Evolutionary conservation across 495 filamentous ascomycete species (phyloP).

Genomic region (Talaromyces nanjingensis): DNA sequence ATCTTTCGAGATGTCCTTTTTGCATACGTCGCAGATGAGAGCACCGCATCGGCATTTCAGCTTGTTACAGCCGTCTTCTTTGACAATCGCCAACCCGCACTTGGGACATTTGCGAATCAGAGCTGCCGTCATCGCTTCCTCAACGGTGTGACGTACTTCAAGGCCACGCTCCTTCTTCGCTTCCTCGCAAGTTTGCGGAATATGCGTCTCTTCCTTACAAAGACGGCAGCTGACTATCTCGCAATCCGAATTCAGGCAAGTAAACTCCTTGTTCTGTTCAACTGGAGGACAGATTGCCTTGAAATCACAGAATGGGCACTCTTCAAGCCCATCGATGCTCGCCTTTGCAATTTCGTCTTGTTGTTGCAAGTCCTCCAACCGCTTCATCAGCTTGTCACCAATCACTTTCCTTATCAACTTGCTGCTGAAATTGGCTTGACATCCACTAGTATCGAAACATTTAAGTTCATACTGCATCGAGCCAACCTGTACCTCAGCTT

Average conservation of each 20-base stretch:
- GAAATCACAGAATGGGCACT: slow-evolving; percentile 79
- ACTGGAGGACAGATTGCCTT: slow-evolving; percentile 63
- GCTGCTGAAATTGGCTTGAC: slow-evolving; percentile 41
- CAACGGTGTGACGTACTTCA: slow-evolving; percentile 57
- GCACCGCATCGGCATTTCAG: slow-evolving; percentile 62
- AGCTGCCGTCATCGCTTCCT: slow-evolving; percentile 79
- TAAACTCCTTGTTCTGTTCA: slow-evolving; percentile 68
- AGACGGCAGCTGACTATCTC: slow-evolving; percentile 62
- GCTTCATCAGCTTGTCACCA: slow-evolving; percentile 45
- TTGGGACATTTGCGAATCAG: slow-evolving; percentile 56
- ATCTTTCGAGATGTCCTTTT: slow-evolving; percentile 30
- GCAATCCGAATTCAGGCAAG: slow-evolving; percentile 62
- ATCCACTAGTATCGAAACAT: slow-evolving; percentile 47
- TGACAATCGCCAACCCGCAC: slow-evolving; percentile 60
- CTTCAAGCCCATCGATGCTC: slow-evolving; percentile 56
- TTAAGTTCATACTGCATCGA: slow-evolving; percentile 51
- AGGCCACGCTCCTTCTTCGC: slow-evolving; percentile 50
- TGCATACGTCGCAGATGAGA: slow-evolving; percentile 64
- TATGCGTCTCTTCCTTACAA: slow-evolving; percentile 65
- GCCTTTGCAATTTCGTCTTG: slow-evolving; percentile 59
- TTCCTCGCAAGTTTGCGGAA: slow-evolving; percentile 69
- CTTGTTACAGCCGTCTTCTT: slow-evolving; percentile 79
- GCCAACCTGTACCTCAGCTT: slow-evolving; percentile 63
- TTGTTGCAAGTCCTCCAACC: slow-evolving; percentile 62
- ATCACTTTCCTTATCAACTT: slow-evolving; percentile 49